Evolutionary conservation across 2,329 filamentous ascomycete genomes (phyloP).

Genomic region (Penicillium occitanis): DNA sequence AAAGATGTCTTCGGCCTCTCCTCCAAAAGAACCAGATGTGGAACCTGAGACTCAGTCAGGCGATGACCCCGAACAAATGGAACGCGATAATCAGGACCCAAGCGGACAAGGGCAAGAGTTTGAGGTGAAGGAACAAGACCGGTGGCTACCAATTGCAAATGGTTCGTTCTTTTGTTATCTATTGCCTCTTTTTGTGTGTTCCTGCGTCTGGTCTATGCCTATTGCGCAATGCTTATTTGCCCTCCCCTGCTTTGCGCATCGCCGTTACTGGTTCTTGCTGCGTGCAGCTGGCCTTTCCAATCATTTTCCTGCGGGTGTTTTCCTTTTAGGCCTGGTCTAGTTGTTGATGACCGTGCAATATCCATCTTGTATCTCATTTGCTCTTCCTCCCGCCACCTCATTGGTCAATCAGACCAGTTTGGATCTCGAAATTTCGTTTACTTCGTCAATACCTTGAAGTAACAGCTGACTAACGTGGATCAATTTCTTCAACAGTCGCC

Average conservation of each 20-base stretch:
- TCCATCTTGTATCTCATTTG: slow-evolving; percentile 12
- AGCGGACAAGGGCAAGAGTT: slow-evolving; percentile 81
- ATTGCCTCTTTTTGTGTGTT: slow-evolving; percentile 23
- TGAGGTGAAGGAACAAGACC: slow-evolving; percentile 98
- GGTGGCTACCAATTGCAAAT: slow-evolving; percentile 99
- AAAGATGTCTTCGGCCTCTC: slow-evolving; percentile 93
- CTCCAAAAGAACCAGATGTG: slow-evolving; percentile 83
- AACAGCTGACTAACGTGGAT: neutral
- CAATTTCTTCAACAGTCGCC: slow-evolving; percentile 70
- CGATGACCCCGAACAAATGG: slow-evolving; percentile 88
- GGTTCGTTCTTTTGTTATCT: slow-evolving; percentile 66
- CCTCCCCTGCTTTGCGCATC: slow-evolving; percentile 24
- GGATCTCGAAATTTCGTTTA: neutral
- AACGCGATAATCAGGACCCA: slow-evolving; percentile 65
- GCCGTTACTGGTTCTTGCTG: slow-evolving; percentile 24
- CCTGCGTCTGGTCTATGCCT: slow-evolving; percentile 33
- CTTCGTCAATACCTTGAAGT: neutral
- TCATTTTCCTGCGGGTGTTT: slow-evolving; percentile 9
- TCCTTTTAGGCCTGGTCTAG: neutral
- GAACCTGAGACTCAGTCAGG: slow-evolving; percentile 92
- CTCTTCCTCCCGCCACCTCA: neutral
- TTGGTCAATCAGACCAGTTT: slow-evolving; percentile 15
- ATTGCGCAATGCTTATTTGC: slow-evolving; percentile 55
- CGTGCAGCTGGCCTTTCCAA: slow-evolving; percentile 21
- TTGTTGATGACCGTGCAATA: neutral